These are phyloP conservation scores for Acacia confusa DNA, from an alignment of 306 rosid genomes.

Conservation along the genomic window DNA sequence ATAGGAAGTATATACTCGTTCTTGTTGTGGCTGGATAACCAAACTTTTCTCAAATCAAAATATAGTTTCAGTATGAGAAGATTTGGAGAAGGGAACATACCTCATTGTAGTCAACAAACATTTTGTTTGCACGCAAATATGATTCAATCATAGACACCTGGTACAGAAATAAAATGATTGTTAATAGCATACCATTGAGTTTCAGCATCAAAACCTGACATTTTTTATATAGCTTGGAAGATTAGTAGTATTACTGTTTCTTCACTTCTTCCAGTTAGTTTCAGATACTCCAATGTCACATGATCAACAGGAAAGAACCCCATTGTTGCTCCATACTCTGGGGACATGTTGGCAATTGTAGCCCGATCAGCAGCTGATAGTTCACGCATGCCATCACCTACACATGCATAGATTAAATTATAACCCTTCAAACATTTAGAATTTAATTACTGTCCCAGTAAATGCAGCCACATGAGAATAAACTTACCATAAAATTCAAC, in stretches of 20 bases:
- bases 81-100: background rate
- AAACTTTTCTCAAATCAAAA: background rate
- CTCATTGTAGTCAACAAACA: conserved; percentile 8
- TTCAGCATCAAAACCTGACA: background rate
- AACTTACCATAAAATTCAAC: conserved; percentile 8
- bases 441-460: background rate
- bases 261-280: background rate
- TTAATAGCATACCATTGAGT: background rate
- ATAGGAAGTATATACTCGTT: background rate
- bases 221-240: background rate
- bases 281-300: background rate
- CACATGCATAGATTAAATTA: background rate
- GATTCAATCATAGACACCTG: conserved; percentile 3
- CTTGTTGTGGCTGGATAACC: background rate
- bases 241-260: background rate
- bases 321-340: conserved; percentile 8
- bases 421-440: background rate
- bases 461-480: background rate
- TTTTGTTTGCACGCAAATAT: background rate
- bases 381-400: conserved; percentile 1
- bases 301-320: conserved; percentile 9
- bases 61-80: background rate
- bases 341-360: background rate
- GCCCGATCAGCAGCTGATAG: background rate
- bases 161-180: background rate